Evolutionary conservation across 1,284 basidiomycete genomes (phyloP).

Genomic region (Microstroma glucosiphilum): DNA sequence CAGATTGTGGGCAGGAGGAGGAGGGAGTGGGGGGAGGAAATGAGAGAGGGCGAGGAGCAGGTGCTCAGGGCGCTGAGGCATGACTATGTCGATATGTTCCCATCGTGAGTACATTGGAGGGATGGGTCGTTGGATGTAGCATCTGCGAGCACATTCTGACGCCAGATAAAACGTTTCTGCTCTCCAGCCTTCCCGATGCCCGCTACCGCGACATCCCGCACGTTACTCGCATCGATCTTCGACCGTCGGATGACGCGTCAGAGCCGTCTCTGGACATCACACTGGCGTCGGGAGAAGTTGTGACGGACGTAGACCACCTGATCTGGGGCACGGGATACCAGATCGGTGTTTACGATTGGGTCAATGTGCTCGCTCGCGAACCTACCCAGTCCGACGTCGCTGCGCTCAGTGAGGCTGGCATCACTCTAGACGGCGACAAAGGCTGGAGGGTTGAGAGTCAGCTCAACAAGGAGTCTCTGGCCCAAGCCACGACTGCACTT

Average conservation of each 20-base stretch:
- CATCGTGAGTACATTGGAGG: not conserved
- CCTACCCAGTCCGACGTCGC: not conserved
- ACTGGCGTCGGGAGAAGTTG: not conserved
- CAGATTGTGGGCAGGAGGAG: constrained; percentile 23
- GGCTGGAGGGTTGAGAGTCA: not conserved
- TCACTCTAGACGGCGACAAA: not conserved
- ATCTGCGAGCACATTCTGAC: not conserved
- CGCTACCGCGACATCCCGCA: not conserved
- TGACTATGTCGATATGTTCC: constrained; percentile 1
- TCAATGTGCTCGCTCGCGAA: not conserved
- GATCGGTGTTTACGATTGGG: not conserved
- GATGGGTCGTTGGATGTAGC: not conserved
- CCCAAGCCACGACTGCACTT: not conserved
- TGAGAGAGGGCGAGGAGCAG: constrained; percentile 4
- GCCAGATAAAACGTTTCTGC: not conserved
- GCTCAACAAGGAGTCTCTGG: not conserved
- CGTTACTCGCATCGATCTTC: not conserved
- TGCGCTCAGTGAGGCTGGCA: not conserved
- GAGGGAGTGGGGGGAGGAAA: constrained; percentile 7
- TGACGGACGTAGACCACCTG: constrained; percentile 1
- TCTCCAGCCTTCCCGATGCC: not conserved
- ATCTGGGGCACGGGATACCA: constrained; percentile 6
- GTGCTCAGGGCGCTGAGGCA: not conserved
- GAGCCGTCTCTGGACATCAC: not conserved
- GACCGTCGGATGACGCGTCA: not conserved